phyloP scores from a whole-genome alignment of 192 early-diverging fungal genomes.

The Backusella liffmaniae region DNA sequence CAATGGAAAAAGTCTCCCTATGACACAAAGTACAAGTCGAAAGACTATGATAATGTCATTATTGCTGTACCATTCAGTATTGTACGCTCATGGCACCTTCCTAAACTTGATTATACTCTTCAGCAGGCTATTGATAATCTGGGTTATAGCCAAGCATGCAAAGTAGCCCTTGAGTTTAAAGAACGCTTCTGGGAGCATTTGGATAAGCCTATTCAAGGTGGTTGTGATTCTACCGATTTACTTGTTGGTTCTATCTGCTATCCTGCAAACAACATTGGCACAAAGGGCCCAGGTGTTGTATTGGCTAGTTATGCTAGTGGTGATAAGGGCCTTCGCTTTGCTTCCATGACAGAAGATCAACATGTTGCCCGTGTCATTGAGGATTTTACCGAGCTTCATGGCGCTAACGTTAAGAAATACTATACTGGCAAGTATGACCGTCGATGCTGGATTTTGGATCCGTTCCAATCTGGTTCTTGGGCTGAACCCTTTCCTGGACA shows the following conservation, averaged over 20 bases:
- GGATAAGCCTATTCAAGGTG: constrained; percentile 28
- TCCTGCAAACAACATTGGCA: constrained; percentile 25
- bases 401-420: constrained; percentile 11
- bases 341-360: constrained; percentile 23
- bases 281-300: constrained; percentile 15
- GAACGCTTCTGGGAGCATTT: constrained; percentile 34
- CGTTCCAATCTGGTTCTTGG: constrained; percentile 20
- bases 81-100: constrained; percentile 36
- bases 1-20: constrained; percentile 18
- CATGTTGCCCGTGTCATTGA: constrained; percentile 18
- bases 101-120: constrained; percentile 15
- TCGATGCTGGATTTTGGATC: constrained; percentile 30
- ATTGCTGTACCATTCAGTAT: constrained; percentile 28
- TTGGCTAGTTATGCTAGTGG: constrained; percentile 29
- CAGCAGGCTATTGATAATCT: constrained; percentile 21
- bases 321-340: constrained; percentile 15
- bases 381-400: constrained; percentile 25
- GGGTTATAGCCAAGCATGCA: constrained; percentile 15
- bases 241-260: constrained; percentile 11
- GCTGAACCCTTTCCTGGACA: constrained; percentile 15
- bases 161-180: constrained; percentile 28
- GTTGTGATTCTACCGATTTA: constrained; percentile 27
- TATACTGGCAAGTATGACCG: constrained; percentile 24
- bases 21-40: background rate
- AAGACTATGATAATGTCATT: constrained; percentile 31